Evolutionary conservation across 192 early-diverging fungal species (phyloP).

Genomic region (Podila horticola): DNA sequence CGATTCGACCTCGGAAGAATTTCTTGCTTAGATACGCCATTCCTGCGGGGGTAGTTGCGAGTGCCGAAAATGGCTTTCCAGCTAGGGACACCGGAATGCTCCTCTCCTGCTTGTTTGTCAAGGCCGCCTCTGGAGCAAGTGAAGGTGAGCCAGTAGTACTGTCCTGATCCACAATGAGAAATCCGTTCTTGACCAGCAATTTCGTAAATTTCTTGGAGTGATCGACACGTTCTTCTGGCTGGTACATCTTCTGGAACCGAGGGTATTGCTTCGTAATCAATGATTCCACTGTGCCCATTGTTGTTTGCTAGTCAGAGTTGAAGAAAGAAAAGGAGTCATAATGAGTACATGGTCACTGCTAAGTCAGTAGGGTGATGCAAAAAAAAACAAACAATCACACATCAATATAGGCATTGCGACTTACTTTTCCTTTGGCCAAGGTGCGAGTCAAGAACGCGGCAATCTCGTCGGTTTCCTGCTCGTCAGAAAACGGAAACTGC

Average conservation of each 20-base stretch:
- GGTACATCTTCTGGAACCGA: slow-evolving; percentile 36
- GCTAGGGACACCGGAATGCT: not conserved
- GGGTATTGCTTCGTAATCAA: slow-evolving; percentile 2
- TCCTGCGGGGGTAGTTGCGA: not conserved
- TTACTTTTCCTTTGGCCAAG: slow-evolving; percentile 7
- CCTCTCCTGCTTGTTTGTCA: not conserved
- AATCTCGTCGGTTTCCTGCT: slow-evolving; percentile 21
- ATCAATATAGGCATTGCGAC: not conserved
- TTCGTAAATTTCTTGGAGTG: not conserved
- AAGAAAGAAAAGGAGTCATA: not conserved
- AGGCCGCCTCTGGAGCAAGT: not conserved
- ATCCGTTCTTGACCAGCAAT: slow-evolving; percentile 4
- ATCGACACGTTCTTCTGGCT: slow-evolving; percentile 10
- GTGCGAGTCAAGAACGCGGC: not conserved
- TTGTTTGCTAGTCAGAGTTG: not conserved
- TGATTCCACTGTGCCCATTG: slow-evolving; percentile 2
- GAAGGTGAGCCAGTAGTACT: not conserved
- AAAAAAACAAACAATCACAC: not conserved
- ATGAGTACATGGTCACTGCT: not conserved
- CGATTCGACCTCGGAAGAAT: not conserved
- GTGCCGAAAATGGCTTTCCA: not conserved
- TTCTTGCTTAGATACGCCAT: not conserved
- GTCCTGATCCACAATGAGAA: not conserved
- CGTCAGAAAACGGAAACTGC: slow-evolving; percentile 5
- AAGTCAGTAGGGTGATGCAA: not conserved